These are phyloP conservation scores for Strobilomyces confusus DNA, from an alignment of 768 basidiomycete genomes.

Conservation along the genomic window DNA sequence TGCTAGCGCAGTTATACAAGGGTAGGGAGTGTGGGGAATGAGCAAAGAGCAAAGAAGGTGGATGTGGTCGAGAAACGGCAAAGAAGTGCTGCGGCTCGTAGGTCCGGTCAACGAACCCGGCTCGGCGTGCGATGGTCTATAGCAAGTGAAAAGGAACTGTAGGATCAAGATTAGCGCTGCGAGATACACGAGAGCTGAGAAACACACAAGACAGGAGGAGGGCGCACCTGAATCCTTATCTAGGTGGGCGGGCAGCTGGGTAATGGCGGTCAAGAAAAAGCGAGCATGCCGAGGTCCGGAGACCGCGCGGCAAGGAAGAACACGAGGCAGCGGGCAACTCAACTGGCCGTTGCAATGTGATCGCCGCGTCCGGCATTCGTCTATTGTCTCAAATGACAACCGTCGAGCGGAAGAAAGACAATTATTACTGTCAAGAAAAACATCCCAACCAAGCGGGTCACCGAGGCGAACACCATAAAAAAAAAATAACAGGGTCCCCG, in stretches of 20 bases:
- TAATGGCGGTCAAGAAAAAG: neutral
- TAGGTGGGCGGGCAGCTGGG: neutral
- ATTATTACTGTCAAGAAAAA: slow-evolving; percentile 2
- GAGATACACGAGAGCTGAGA: too few relatives aligned
- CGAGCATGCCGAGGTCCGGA: neutral
- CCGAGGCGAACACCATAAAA: slow-evolving; percentile 7
- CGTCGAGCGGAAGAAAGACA: neutral
- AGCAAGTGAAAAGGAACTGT: slow-evolving; percentile 4
- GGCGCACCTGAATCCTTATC: slow-evolving; percentile 16
- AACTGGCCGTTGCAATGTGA: slow-evolving; percentile 2
- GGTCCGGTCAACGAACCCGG: slow-evolving; percentile 24
- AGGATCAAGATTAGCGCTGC: slow-evolving; percentile 8
- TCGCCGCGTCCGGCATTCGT: neutral
- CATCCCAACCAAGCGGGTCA: neutral
- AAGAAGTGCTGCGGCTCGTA: slow-evolving; percentile 4
- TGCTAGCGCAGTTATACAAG: neutral
- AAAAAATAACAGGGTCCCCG: neutral
- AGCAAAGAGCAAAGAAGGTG: neutral
- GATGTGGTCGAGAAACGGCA: slow-evolving; percentile 15
- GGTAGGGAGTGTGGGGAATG: neutral
- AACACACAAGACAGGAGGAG: too few relatives aligned
- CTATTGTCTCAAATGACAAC: neutral
- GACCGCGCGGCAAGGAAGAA: slow-evolving; percentile 11
- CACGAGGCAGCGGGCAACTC: slow-evolving; percentile 17
- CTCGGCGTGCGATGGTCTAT: slow-evolving; percentile 14